Percentiles rank a stretch among this genome's conserved stretches.
Conservation (phyloP, 345 rosid species). For the Eucalyptus caleyi region DNA sequence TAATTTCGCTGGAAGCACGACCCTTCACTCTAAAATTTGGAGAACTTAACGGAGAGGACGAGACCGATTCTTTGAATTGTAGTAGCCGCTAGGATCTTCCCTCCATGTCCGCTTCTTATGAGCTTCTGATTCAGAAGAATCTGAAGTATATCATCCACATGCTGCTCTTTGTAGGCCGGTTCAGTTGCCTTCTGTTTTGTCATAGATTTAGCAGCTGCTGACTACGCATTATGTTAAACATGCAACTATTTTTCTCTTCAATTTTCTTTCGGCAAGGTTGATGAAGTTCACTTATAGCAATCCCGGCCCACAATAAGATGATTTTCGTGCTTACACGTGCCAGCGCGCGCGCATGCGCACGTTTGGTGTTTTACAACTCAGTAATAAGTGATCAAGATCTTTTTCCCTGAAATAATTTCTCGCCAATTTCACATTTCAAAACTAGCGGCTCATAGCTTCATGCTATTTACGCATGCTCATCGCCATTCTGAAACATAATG, state of each 20-base stretch:
- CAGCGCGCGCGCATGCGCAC: background rate
- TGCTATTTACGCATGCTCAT: background rate
- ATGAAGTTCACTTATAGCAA: background rate
- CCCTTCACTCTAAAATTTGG: background rate
- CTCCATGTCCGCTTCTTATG: background rate
- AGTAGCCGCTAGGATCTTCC: background rate
- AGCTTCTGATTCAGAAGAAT: background rate
- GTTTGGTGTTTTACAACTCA: background rate
- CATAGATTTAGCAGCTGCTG: background rate
- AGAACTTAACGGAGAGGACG: background rate
- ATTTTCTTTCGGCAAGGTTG: background rate
- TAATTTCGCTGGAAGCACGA: background rate
- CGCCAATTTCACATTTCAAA: background rate
- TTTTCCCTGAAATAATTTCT: background rate
- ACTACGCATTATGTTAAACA: background rate
- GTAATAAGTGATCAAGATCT: background rate
- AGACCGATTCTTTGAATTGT: background rate
- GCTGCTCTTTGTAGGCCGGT: background rate
- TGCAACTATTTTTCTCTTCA: background rate
- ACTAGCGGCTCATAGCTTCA: background rate
- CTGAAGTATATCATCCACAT: background rate
- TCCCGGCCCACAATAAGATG: background rate
- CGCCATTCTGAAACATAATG: background rate
- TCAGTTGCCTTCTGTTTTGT: background rate
- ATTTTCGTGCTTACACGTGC: background rate